Evolutionary conservation across 2,329 filamentous ascomycete genomes (phyloP).

Genomic region (Alternaria longipes): DNA sequence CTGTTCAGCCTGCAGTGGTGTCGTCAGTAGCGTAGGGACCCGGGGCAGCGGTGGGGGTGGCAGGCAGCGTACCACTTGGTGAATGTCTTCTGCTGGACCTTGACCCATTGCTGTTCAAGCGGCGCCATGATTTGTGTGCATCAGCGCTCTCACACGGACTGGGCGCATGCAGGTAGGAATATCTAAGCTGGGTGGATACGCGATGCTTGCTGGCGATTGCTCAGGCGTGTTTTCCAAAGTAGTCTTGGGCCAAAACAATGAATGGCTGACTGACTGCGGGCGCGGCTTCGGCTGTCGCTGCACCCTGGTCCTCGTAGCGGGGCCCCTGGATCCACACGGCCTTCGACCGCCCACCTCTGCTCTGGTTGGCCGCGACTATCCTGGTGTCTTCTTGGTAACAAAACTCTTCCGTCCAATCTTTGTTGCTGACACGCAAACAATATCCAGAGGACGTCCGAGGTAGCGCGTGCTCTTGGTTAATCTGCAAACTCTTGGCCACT

Average conservation of each 20-base stretch:
- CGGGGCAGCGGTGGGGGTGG: conserved; percentile 17
- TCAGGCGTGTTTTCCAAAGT: conserved; percentile 34
- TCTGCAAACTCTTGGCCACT: conserved; percentile 8
- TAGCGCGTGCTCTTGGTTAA: conserved; percentile 8
- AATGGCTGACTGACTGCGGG: conserved; percentile 31
- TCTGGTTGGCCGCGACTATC: conserved; percentile 2
- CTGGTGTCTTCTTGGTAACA: background rate
- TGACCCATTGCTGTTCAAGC: conserved; percentile 71
- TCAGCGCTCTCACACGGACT: conserved; percentile 27
- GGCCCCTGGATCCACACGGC: conserved; percentile 21
- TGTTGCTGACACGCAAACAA: conserved; percentile 8
- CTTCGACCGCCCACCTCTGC: background rate
- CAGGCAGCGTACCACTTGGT: conserved; percentile 81
- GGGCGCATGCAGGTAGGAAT: conserved; percentile 37
- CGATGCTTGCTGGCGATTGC: conserved; percentile 29
- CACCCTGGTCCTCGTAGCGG: conserved; percentile 20
- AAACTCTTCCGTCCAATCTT: conserved; percentile 13
- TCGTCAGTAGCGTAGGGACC: conserved; percentile 31
- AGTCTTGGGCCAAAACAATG: conserved; percentile 39
- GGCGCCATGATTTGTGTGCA: conserved; percentile 53
- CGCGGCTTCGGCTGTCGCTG: conserved; percentile 41
- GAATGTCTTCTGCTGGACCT: conserved; percentile 98
- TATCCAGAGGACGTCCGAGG: background rate
- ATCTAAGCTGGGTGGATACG: conserved; percentile 15
- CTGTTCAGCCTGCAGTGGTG: conserved; percentile 81